These are phyloP conservation scores for Leonotis leonurus DNA, from an alignment of 257 asterid genomes.

Conservation along the genomic window DNA sequence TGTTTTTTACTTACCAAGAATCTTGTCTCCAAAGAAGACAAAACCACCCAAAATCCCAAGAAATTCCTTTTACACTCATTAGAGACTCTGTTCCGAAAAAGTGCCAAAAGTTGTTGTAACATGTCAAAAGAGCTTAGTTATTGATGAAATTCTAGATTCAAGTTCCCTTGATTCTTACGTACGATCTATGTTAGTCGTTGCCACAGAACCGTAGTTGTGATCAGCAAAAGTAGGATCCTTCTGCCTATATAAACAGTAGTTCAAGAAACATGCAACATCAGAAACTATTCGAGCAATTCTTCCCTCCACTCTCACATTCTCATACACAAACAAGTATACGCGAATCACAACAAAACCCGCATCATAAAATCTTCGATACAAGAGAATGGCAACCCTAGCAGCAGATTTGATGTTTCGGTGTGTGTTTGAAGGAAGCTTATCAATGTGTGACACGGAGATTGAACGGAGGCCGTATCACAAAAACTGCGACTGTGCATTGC, in stretches of 20 bases:
- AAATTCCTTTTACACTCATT: not conserved
- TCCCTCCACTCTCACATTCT: too few relatives aligned
- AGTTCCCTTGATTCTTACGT: not conserved
- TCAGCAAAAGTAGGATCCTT: not conserved
- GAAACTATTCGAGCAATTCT: too few relatives aligned
- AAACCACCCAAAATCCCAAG: not conserved
- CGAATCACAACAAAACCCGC: not conserved
- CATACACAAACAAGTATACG: not conserved
- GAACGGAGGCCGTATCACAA: constrained; percentile 38
- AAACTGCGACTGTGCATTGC: constrained; percentile 39
- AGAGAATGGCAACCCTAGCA: constrained; percentile 3
- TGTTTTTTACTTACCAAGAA: not conserved
- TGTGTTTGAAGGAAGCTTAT: constrained; percentile 31
- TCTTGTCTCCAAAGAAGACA: not conserved
- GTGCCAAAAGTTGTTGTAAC: too few relatives aligned
- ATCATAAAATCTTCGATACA: not conserved
- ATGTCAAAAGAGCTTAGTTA: not conserved
- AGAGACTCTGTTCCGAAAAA: too few relatives aligned
- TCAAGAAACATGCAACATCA: constrained; percentile 7
- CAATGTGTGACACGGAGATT: constrained; percentile 25
- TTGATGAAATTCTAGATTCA: not conserved
- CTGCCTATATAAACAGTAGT: constrained; percentile 26
- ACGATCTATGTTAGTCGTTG: not conserved
- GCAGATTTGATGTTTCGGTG: constrained; percentile 21
- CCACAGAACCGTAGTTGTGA: not conserved